Conservation (phyloP, 73 alveolate genomes). For the Paramecium octaurelia region DNA sequence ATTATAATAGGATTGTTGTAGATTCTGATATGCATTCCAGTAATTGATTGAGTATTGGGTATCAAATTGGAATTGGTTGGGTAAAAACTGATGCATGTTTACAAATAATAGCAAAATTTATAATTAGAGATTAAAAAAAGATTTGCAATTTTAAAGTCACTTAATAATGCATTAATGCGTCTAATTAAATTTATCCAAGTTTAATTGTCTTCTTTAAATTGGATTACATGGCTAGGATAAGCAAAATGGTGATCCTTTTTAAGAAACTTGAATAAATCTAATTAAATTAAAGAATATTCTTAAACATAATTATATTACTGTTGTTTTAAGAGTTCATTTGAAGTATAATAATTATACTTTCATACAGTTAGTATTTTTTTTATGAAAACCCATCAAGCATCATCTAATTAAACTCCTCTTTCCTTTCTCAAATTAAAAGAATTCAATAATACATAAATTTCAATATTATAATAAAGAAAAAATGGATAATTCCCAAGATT, state of each 20-base stretch:
- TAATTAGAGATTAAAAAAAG: background rate
- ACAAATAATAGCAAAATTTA: background rate
- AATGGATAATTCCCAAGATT: background rate
- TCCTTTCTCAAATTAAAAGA: too few species aligned
- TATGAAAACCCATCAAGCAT: too few species aligned
- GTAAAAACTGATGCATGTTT: background rate
- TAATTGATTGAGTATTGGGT: background rate
- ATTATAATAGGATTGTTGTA: background rate
- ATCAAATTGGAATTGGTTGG: background rate
- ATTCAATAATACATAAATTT: too few species aligned
- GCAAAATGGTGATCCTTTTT: background rate
- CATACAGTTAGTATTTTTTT: background rate
- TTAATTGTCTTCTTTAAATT: background rate
- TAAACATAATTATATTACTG: background rate
- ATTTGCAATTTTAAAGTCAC: background rate
- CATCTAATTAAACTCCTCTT: too few species aligned
- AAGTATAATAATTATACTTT: background rate
- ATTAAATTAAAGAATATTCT: background rate
- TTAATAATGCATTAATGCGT: background rate
- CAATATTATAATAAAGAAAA: background rate
- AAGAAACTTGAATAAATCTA: background rate
- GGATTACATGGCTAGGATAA: background rate
- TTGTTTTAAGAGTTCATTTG: background rate
- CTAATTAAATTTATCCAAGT: background rate
- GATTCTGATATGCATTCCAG: background rate